Base-by-base conservation (phyloP, 768 basidiomycete species). In the Calocera cornea region DNA sequence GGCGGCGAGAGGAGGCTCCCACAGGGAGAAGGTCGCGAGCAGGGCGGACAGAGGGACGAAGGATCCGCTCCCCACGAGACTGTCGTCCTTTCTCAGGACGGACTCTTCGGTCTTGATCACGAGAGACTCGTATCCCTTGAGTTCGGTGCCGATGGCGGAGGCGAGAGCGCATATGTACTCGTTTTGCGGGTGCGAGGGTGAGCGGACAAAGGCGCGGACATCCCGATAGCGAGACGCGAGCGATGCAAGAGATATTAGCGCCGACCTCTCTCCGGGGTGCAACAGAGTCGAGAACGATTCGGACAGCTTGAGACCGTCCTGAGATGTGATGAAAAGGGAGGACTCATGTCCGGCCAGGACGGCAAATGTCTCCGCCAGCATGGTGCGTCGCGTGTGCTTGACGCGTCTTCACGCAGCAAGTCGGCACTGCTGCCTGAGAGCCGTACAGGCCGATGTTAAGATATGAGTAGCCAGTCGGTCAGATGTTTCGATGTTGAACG, bases 311-410 rank as follows among this genome's bases (percentile, higher is more conserved):
- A 8, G 73, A 34, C 77, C 78, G 68, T 84, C 79, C 67, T 84
- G 86, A 65, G 54, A 29, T 77, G 72, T 19, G 84, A 44, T 81
- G 76, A 97, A 93, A 65, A 97, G 80, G 1, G 91, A 89, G 0
- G 94, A 95, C 2, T 84, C 81, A 78, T 97, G 92, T 40, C 93
- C 94, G 1, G 89, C 86, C 63, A 97, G 86, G 65, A 94, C 81
- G 67, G 94, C 84, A 50, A 95, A 83, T 66, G 95, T 80, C 77
- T 95, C 94, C 71, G 92, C 87, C 70, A 95, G 90, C 93, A 95
- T 93, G 68, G 29, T 27, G 40, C 38, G 27, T 33, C 36, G 29
- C 27, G 12, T 50, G 11, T 16, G 38, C 40, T 41, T 41, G 19
- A 47, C 44, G 19, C 44, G 16, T 47, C 44, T 47, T 47, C 44